Conservation (phyloP, 805 yeast species). For the Saturnispora silvae region DNA sequence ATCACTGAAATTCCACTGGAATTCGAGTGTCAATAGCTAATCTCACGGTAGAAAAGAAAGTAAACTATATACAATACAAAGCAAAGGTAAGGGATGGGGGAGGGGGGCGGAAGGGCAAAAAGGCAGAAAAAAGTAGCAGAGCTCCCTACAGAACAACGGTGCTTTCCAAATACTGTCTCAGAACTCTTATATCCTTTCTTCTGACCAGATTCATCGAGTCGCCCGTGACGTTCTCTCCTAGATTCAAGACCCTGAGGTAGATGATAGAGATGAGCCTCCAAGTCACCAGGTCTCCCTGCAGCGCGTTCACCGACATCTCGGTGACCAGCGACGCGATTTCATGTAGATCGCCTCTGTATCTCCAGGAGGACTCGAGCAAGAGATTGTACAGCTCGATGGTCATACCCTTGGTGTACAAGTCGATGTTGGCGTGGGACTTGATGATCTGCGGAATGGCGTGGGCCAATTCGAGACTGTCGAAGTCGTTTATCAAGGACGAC, state of each 20-base stretch:
- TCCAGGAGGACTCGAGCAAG: conserved; percentile 21
- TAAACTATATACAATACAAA: too few species aligned
- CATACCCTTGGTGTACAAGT: conserved; percentile 24
- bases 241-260: conserved; percentile 21
- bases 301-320: conserved; percentile 23
- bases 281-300: conserved; percentile 22
- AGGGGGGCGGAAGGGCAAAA: too few species aligned
- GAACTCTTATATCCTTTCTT: too few species aligned
- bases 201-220: too few species aligned
- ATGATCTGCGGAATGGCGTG: conserved; percentile 16
- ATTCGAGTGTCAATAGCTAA: too few species aligned
- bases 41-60: too few species aligned
- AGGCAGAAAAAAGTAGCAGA: too few species aligned
- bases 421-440: conserved; percentile 21
- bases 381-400: conserved; percentile 24
- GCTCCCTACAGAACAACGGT: too few species aligned
- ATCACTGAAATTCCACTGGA: too few species aligned
- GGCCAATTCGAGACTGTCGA: conserved; percentile 21
- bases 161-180: too few species aligned
- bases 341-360: conserved; percentile 19
- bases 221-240: conserved; percentile 8
- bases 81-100: too few species aligned
- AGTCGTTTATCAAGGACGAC: conserved; percentile 23
- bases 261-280: conserved; percentile 19
- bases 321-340: conserved; percentile 18